Evolutionary conservation across 129 eudicot genomes (phyloP).

Genomic region (Saussurea involucrata): DNA sequence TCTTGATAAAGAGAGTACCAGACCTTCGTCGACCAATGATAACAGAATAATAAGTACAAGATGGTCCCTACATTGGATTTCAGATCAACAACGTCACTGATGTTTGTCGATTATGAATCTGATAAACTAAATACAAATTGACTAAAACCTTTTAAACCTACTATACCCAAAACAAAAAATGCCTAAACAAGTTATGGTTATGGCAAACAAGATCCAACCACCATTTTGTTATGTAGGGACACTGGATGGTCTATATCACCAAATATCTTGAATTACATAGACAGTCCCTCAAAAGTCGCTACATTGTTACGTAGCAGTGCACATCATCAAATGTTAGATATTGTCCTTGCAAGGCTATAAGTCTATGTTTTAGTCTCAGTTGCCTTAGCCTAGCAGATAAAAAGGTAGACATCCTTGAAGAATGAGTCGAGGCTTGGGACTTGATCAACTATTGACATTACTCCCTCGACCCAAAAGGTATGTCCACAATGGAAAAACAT

Average conservation of each 20-base stretch:
- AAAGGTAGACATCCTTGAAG: not conserved
- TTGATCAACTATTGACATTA: not conserved
- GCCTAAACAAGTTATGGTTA: constrained; percentile 5
- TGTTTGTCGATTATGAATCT: constrained; percentile 10
- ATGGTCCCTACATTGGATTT: constrained; percentile 10
- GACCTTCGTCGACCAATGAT: not conserved
- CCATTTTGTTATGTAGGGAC: constrained; percentile 22
- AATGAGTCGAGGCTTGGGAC: not conserved
- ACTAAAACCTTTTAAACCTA: not conserved
- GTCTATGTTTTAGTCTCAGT: not conserved
- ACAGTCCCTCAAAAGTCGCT: not conserved
- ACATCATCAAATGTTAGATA: not conserved
- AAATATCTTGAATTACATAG: not conserved
- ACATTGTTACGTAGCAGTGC: not conserved
- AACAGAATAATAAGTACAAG: not conserved
- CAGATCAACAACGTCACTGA: not conserved
- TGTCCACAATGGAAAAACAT: not conserved
- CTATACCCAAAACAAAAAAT: not conserved
- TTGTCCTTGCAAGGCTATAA: not conserved
- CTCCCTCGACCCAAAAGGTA: not conserved
- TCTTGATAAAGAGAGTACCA: not conserved
- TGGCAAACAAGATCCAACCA: not conserved
- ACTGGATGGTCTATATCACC: constrained; percentile 5
- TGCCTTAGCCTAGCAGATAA: not conserved
- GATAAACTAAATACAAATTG: constrained; percentile 5